Conservation (phyloP, 257 asterid genomes). For the Dorcoceras hygrometricum region DNA sequence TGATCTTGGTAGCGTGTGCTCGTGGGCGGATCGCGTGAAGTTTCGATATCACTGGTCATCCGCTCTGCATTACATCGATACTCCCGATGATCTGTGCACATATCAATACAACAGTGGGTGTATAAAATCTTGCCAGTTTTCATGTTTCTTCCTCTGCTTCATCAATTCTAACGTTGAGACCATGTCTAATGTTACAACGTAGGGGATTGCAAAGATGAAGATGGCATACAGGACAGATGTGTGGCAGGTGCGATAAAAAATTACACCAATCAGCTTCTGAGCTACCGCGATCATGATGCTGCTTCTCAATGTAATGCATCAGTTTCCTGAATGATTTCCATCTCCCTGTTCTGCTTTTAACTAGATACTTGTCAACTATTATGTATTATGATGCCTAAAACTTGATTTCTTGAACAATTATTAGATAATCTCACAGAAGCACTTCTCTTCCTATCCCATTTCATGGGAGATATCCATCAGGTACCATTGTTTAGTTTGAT, state of each 20-base stretch:
- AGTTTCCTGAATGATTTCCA: background rate
- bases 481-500: conserved; percentile 25
- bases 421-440: conserved; percentile 85
- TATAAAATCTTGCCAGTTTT: background rate
- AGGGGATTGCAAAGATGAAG: conserved; percentile 91
- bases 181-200: background rate
- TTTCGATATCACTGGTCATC: conserved; percentile 77
- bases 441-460: conserved; percentile 77
- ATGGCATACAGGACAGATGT: conserved; percentile 65
- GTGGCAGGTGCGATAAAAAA: conserved; percentile 94
- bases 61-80: conserved; percentile 73
- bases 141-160: background rate
- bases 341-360: background rate
- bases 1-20: conserved; percentile 69
- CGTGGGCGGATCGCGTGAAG: conserved; percentile 81
- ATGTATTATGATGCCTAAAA: no score
- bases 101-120: conserved; percentile 63
- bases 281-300: conserved; percentile 30
- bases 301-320: conserved; percentile 46
- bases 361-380: no score
- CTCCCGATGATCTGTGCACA: conserved; percentile 74
- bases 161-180: background rate
- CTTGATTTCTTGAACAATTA: conserved; percentile 12
- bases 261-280: conserved; percentile 74
- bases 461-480: conserved; percentile 90